Base-by-base conservation (phyloP, 2,329 filamentous ascomycete genomes). In the Diaporthe citrichinensis region DNA sequence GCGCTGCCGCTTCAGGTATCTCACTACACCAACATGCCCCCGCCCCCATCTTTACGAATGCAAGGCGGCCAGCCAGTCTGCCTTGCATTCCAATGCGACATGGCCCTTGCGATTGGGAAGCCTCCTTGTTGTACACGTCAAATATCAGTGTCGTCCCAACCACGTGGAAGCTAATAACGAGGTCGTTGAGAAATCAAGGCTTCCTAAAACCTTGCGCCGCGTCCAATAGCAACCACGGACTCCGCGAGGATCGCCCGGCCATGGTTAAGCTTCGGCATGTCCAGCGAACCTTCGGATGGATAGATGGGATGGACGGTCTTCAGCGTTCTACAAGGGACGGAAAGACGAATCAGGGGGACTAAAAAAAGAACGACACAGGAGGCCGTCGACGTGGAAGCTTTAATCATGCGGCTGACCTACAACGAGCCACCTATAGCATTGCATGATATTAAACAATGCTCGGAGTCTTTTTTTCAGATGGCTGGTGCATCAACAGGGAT, bases 281-380 rank as follows among this genome's bases (percentile, higher is more conserved):
- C 46, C 15, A 39, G 46, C 15, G 20, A 9, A 55, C 20, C 49
- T 39, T 55, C n/a, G 49, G 65, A 55, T 3, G 62, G 44, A 36
- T 2, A 67, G 62, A 36, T 67, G 61, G 61, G 61, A 65, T 49
- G 61, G 41, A n/a, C 6, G 3, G 23, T 39, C 62, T 49, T 3
- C 44, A n/a, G 31, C 20, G 23, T n/a, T 20, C 28, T 25, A 51
- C 44, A 34, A 12, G 28, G 25, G n/a, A 65, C 1, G 46, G 31
- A 23, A 36, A 4, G 46, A 25, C 65, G 65, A 68, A 68, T 55
- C 34, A 55, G 49, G 65, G n/a, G 4, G 15, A 55, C 65, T 69
- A 69, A 53, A 69, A 68, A 55, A 55, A 55, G 65, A 28, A 31
- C 65, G 23, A 53, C 31, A 68, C 65, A 69, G 49, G 65, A 69